These are phyloP conservation scores for Nemania abortiva DNA, from an alignment of 2,329 filamentous ascomycete genomes.

Conservation along the genomic window DNA sequence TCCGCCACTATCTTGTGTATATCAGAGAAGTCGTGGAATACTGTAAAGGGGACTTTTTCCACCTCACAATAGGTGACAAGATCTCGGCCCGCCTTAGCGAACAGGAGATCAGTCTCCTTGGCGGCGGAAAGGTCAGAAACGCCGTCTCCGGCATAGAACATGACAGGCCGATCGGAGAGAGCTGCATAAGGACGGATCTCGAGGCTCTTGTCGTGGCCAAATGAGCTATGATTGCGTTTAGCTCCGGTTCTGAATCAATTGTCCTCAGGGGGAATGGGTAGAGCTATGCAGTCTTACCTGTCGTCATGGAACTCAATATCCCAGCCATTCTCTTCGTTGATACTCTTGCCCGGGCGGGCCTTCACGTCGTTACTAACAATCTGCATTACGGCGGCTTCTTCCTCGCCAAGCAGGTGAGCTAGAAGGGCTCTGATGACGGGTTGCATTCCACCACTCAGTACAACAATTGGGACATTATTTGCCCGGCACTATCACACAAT, in stretches of 20 bases:
- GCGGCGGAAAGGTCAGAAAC: slow-evolving; percentile 94
- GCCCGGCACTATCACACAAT: slow-evolving; percentile 56
- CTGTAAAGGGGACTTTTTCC: slow-evolving; percentile 86
- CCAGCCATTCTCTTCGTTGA: slow-evolving; percentile 88
- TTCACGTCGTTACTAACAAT: slow-evolving; percentile 90
- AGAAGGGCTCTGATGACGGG: slow-evolving; percentile 90
- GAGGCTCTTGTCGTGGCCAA: slow-evolving; percentile 97
- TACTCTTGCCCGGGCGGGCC: slow-evolving; percentile 72
- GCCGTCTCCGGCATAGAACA: slow-evolving; percentile 96
- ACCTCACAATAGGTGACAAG: slow-evolving; percentile 88
- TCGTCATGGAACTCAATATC: slow-evolving; percentile 90
- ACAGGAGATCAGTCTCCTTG: slow-evolving; percentile 90
- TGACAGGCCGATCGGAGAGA: slow-evolving; percentile 79
- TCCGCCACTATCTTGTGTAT: slow-evolving; percentile 82
- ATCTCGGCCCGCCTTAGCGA: slow-evolving; percentile 92
- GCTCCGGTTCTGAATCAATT: neutral
- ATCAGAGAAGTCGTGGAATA: slow-evolving; percentile 85
- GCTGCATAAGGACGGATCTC: slow-evolving; percentile 89
- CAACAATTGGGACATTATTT: slow-evolving; percentile 91
- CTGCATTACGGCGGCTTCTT: slow-evolving; percentile 80
- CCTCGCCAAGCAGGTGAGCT: slow-evolving; percentile 80
- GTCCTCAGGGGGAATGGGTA: neutral
- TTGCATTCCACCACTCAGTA: slow-evolving; percentile 92
- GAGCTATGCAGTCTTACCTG: slow-evolving; percentile 62
- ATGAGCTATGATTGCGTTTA: slow-evolving; percentile 65